Base-by-base conservation (phyloP, 768 basidiomycete genomes). In the Trametes meyenii region DNA sequence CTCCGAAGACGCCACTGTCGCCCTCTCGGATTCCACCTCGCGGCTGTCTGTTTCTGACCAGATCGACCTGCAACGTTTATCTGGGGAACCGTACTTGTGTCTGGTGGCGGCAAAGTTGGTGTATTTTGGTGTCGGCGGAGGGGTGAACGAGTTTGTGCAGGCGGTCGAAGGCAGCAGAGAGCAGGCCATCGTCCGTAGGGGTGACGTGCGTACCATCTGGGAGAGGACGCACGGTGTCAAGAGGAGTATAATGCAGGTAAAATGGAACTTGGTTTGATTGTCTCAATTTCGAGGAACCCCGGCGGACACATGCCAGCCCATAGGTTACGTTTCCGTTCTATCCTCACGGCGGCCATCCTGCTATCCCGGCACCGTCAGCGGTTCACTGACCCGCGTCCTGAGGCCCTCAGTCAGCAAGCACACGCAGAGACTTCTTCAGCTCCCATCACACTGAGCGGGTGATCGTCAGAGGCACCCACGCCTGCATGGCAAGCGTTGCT, bases 41-140 rank as follows among this genome's bases (percentile, higher is more conserved):
- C 23, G 36, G 40, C 29, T 67, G 40, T 33, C 45, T 23, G 11
- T 63, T 24, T 36, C 60, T 13, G 49, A 58, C 26, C 23, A 35
- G 33, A 50, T 65, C 19, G 33, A 46, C 7, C 26, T 48, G 10
- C 39, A 6, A 14, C 3, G 26, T 8, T 50, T 63, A 8, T 48
- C 45, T 10, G 17, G 19, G 4, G 55, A 48, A 16, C 39, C 61
- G 16, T 74, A 72, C 64, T 46, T 79, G 6, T 92, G 89, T 66
- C 83, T 97, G 10, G 89, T 97, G 2, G 95, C 94, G 2, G 92
- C 91, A 1, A 98, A 98, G 73, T 82, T 94, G 14, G 74, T 98
- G 19, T 98, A 98, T 72, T 98, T 98, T 72, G 96, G 96, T 7
- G 94, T 98, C 4, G 96, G 95, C 0, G 96, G 96, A 0, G 92